Evolutionary conservation across 208 protist species (phyloP).

Genomic region (Balamuthia mandrillaris): DNA sequence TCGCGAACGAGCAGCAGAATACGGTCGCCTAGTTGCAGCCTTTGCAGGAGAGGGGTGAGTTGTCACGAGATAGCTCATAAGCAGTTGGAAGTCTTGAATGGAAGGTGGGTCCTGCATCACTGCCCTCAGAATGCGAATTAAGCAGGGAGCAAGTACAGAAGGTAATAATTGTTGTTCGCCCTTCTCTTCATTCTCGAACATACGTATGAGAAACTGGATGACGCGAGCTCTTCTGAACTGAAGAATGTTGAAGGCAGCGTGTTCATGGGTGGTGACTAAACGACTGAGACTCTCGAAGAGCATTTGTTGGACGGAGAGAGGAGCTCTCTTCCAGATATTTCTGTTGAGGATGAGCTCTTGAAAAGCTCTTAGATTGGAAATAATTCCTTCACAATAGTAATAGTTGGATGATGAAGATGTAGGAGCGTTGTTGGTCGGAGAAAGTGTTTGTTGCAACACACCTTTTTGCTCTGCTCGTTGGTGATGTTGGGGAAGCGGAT

Average conservation of each 20-base stretch:
- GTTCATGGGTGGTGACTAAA: slow-evolving; percentile 6
- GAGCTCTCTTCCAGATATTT: not conserved
- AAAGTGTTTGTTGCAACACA: too few relatives aligned
- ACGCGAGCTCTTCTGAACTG: not conserved
- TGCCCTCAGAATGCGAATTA: slow-evolving; percentile 11
- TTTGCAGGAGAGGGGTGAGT: slow-evolving; percentile 22
- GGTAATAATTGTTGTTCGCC: too few relatives aligned
- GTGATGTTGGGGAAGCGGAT: too few relatives aligned
- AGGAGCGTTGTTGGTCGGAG: too few relatives aligned
- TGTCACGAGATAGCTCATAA: slow-evolving; percentile 18
- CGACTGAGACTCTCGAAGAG: slow-evolving; percentile 4
- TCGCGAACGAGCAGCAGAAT: too few relatives aligned
- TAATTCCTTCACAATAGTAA: slow-evolving; percentile 5
- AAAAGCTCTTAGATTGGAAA: slow-evolving; percentile 22
- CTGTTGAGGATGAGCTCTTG: slow-evolving; percentile 17
- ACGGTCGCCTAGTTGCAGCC: too few relatives aligned
- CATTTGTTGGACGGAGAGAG: not conserved
- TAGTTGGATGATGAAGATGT: too few relatives aligned
- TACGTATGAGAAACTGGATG: slow-evolving; percentile 9
- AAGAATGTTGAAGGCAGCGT: slow-evolving; percentile 19
- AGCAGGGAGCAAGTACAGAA: slow-evolving; percentile 4
- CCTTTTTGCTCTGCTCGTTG: too few relatives aligned
- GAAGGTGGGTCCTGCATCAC: slow-evolving; percentile 15
- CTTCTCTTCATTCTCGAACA: slow-evolving; percentile 25
- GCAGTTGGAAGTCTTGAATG: not conserved